Evolutionary conservation across 768 basidiomycete species (phyloP).

Genomic region (Psilocybe cyanescens): DNA sequence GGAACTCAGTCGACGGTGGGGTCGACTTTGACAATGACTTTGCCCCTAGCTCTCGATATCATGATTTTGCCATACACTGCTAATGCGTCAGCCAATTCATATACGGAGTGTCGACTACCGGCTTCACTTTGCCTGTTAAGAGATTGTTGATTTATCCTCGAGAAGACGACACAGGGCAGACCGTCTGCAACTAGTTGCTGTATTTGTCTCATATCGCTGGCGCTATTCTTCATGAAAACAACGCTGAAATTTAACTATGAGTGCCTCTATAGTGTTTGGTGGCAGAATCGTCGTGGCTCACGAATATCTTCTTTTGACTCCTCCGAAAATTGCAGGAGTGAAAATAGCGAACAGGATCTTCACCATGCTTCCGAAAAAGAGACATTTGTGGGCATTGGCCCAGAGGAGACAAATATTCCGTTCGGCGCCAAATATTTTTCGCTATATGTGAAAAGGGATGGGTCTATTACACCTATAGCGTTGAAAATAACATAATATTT

Average conservation of each 20-base stretch:
- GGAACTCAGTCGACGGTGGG: constrained; percentile 14
- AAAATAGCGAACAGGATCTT: constrained; percentile 37
- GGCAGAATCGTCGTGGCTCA: constrained; percentile 28
- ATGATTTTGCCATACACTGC: constrained; percentile 67
- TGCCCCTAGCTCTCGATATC: constrained; percentile 62
- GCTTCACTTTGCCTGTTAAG: constrained; percentile 49
- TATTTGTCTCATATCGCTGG: constrained; percentile 38
- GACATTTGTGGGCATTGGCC: constrained; percentile 42
- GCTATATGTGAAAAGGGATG: constrained; percentile 52
- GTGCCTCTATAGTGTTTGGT: background rate
- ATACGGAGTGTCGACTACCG: constrained; percentile 60
- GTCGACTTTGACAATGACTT: constrained; percentile 62
- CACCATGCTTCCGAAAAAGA: constrained; percentile 33
- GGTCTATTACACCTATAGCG: constrained; percentile 52
- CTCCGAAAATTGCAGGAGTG: constrained; percentile 57
- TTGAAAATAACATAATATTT: constrained; percentile 67
- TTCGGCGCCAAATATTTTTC: constrained; percentile 56
- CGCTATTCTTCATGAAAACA: constrained; percentile 27
- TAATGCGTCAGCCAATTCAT: constrained; percentile 55
- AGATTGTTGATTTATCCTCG: background rate
- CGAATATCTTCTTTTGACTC: constrained; percentile 50
- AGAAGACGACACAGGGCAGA: constrained; percentile 16
- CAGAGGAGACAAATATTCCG: constrained; percentile 58
- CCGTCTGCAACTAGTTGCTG: constrained; percentile 46
- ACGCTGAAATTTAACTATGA: constrained; percentile 28